Base-by-base conservation (phyloP, 2,329 filamentous ascomycete species). In the Diaporthe citri region DNA sequence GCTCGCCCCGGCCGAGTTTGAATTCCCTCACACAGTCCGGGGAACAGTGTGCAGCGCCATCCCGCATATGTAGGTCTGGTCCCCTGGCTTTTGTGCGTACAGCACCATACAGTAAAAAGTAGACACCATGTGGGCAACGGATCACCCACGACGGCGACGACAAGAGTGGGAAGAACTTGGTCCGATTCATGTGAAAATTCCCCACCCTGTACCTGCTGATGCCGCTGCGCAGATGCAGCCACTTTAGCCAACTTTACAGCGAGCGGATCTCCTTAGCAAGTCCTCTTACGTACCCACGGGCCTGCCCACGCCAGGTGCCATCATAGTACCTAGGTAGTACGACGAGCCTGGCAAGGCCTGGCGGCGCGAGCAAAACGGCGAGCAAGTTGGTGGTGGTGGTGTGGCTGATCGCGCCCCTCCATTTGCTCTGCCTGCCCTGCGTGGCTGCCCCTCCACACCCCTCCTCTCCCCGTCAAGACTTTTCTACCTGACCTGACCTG, bases 1-100 rank as follows among this genome's bases (percentile, higher is more conserved):
- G 25, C 36, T 39, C 43, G 20, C 52, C 55, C 69, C 41, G 69
- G 55, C 56, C 69, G 69, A 46, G 43, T 48, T 10, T 36, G 55
- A 72, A 72, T 72, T 72, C 43, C 70, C 70, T 72, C 70, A 62
- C 70, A 62, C 70, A 72, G 70, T 62, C 17, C 41, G n/a, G 48
- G n/a, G 43, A 31, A 69, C 64, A 55, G 64, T 69, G 64, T 67
- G 64, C 25, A n/a, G 8, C 43, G 46, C 46, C 34, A 48, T 52
- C 46, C 62, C 46, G 43, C 62, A 36, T 52, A 36, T n/a, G 41
- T n/a, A 7, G 25, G n/a, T 15, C 9, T 31, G 17, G 41, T 46
- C 60, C 39, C 39, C 34, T 9, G 39, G 13, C 12, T 2, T 31
- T 43, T 41, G 13, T n/a, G 43, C n/a, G 28, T 46, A 48, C 60